These are phyloP conservation scores for Vigna reflexopilosa DNA, from an alignment of 306 rosid genomes.

Conservation along the genomic window DNA sequence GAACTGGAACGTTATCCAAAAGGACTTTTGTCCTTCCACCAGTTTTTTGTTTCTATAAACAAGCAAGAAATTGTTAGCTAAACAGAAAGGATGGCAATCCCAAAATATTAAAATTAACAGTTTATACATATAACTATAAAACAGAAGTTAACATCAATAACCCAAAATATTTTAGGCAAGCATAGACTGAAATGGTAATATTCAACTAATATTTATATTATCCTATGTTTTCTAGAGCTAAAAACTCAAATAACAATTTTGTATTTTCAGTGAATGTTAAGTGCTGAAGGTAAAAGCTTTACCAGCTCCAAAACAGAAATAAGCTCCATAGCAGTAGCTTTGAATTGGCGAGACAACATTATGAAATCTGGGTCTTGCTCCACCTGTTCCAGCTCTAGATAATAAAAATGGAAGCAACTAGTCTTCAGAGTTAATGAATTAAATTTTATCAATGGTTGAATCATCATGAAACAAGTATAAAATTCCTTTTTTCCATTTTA, in stretches of 20 bases:
- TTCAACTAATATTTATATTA: slow-evolving; percentile 29
- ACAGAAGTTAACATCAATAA: slow-evolving; percentile 10
- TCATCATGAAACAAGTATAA: slow-evolving; percentile 29
- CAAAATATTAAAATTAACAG: slow-evolving; percentile 23
- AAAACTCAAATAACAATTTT: slow-evolving; percentile 34
- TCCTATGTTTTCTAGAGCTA: slow-evolving; percentile 15
- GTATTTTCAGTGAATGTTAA: slow-evolving; percentile 37
- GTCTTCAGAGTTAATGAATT: slow-evolving; percentile 45
- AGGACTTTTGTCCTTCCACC: slow-evolving; percentile 98
- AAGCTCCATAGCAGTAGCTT: slow-evolving; percentile 92
- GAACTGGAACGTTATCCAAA: slow-evolving; percentile 94
- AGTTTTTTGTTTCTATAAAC: slow-evolving; percentile 90
- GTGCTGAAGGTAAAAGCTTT: slow-evolving; percentile 37
- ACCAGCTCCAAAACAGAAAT: slow-evolving; percentile 98
- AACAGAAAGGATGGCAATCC: slow-evolving; percentile 23
- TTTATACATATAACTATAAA: slow-evolving; percentile 6
- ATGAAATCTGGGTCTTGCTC: slow-evolving; percentile 96
- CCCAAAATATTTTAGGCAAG: slow-evolving; percentile 13
- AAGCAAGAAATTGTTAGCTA: slow-evolving; percentile 46
- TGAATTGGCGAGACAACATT: slow-evolving; percentile 89
- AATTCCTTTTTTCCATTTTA: slow-evolving; percentile 21
- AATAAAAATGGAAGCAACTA: slow-evolving; percentile 53
- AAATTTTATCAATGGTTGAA: slow-evolving; percentile 38
- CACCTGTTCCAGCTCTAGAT: slow-evolving; percentile 90
- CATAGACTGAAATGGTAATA: not conserved